Conservation (phyloP, 1,284 basidiomycete genomes). For the Sporisorium reilianum region DNA sequence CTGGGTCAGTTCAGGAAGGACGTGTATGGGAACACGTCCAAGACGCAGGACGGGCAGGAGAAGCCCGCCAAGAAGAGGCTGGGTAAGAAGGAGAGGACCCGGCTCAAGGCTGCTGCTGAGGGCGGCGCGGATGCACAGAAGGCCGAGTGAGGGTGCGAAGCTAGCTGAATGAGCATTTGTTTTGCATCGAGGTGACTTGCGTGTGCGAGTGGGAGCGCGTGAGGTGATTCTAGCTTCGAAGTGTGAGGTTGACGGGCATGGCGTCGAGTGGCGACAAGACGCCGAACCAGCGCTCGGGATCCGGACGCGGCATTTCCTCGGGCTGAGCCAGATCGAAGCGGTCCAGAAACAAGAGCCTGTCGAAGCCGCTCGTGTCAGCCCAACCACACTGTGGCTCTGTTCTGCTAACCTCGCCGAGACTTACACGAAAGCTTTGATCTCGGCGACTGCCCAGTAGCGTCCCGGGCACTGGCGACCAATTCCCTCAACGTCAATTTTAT, state of each 20-base stretch:
- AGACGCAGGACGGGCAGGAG: conserved; percentile 44
- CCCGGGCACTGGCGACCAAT: conserved; percentile 13
- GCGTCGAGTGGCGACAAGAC: conserved; percentile 17
- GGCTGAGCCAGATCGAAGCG: conserved; percentile 12
- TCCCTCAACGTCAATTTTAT: not conserved
- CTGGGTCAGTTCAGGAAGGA: conserved; percentile 80
- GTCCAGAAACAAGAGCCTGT: conserved; percentile 20
- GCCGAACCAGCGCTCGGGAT: conserved; percentile 18
- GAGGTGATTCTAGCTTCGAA: not conserved
- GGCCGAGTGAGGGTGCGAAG: not conserved
- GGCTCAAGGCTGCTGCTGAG: conserved; percentile 43
- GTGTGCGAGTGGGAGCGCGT: conserved; percentile 3
- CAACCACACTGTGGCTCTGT: no score
- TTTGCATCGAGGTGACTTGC: not conserved
- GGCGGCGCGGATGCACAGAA: conserved; percentile 4
- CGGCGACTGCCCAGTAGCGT: conserved; percentile 34
- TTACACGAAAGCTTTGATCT: conserved; percentile 25
- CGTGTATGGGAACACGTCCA: conserved; percentile 48
- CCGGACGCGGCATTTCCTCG: conserved; percentile 17
- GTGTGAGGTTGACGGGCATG: conserved; percentile 11
- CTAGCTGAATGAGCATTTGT: not conserved
- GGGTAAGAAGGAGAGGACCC: conserved; percentile 60
- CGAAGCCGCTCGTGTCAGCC: not conserved
- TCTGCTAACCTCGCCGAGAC: not conserved
- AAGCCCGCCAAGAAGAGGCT: conserved; percentile 71